These are phyloP conservation scores for Gardenia jasminoides DNA, from an alignment of 257 asterid species.

Conservation along the genomic window DNA sequence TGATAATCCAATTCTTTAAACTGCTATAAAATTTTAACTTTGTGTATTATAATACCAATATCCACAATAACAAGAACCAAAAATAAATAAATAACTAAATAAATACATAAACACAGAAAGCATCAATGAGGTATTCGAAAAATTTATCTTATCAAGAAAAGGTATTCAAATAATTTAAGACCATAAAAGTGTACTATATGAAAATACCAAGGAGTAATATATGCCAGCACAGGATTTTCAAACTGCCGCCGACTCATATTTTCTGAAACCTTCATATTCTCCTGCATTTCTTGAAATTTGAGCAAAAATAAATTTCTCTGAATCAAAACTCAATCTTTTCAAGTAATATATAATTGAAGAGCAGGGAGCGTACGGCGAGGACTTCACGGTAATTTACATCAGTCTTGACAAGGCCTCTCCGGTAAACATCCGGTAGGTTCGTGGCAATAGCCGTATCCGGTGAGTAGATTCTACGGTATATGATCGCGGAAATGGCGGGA, in stretches of 20 bases:
- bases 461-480: constrained; percentile 40
- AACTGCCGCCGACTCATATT: constrained; percentile 63
- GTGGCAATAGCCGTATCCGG: constrained; percentile 12
- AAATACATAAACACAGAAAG: no score
- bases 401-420: constrained; percentile 49
- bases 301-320: constrained; percentile 8
- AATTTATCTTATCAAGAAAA: not conserved
- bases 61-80: not conserved
- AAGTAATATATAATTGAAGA: not conserved
- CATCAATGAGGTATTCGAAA: no score
- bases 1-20: not conserved
- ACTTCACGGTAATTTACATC: constrained; percentile 55
- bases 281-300: constrained; percentile 58
- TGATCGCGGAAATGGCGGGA: constrained; percentile 49
- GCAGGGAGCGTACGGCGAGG: constrained; percentile 52
- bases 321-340: not conserved
- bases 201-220: constrained; percentile 87
- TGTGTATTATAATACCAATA: not conserved
- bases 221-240: constrained; percentile 74
- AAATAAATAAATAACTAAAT: not conserved
- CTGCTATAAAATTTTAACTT: not conserved
- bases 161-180: not conserved
- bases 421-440: constrained; percentile 42
- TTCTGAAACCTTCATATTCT: constrained; percentile 56
- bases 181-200: constrained; percentile 2